Conservation (phyloP, 2,329 filamentous ascomycete species). For the Gnomoniopsis sp. region DNA sequence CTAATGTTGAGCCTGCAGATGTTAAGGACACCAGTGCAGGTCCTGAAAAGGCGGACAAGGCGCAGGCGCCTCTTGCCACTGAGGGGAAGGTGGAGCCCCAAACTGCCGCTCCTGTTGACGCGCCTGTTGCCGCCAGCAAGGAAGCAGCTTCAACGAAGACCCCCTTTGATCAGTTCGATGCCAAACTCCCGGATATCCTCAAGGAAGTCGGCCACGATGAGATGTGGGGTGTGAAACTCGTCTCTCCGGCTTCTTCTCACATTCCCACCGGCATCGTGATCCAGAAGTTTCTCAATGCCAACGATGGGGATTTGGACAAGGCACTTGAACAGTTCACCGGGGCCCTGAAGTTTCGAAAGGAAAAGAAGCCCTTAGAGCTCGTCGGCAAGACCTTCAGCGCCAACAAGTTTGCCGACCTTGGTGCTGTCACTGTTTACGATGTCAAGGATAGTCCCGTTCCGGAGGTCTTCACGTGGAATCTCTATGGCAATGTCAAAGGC, state of each 20-base stretch:
- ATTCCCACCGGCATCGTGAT: slow-evolving; percentile 79
- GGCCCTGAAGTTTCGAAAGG: slow-evolving; percentile 79
- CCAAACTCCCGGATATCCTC: slow-evolving; percentile 55
- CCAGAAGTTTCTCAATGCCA: slow-evolving; percentile 92
- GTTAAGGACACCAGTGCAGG: too few species aligned
- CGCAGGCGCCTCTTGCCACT: not conserved
- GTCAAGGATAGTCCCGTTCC: slow-evolving; percentile 34
- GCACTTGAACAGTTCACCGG: slow-evolving; percentile 75
- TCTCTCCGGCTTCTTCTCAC: slow-evolving; percentile 41
- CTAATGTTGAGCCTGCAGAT: too few species aligned
- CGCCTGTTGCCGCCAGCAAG: not conserved
- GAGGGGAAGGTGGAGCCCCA: not conserved
- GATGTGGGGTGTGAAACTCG: slow-evolving; percentile 81
- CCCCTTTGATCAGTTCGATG: slow-evolving; percentile 53
- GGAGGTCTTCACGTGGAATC: slow-evolving; percentile 83
- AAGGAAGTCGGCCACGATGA: slow-evolving; percentile 61
- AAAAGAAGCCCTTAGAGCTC: slow-evolving; percentile 67
- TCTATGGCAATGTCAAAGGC: slow-evolving; percentile 85
- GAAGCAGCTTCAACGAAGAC: slow-evolving; percentile 19
- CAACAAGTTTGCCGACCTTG: slow-evolving; percentile 72
- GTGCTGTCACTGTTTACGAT: slow-evolving; percentile 74
- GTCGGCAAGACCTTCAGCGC: slow-evolving; percentile 62
- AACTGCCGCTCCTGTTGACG: not conserved
- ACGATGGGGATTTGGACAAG: slow-evolving; percentile 69
- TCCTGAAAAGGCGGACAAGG: not conserved